phyloP scores from a whole-genome alignment of 2,329 filamentous ascomycete species.

The Colletotrichum tropicale region DNA sequence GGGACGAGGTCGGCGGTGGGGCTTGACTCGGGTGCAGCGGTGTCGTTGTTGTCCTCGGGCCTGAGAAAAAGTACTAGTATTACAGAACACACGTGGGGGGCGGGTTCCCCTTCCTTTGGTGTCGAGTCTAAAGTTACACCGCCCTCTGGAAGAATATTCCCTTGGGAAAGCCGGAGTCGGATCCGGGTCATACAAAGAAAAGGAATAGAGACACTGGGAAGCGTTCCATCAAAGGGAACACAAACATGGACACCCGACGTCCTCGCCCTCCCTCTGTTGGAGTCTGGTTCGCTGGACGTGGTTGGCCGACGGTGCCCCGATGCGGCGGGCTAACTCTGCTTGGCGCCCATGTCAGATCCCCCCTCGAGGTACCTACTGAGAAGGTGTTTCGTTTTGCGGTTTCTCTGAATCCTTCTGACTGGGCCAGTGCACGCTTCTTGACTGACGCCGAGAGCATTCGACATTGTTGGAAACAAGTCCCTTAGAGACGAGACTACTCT shows the following conservation, averaged over 20 bases:
- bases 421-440: background rate
- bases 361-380: background rate
- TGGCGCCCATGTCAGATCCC: constrained; percentile 1
- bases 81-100: background rate
- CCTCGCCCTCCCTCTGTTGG: background rate
- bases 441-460: background rate
- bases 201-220: background rate
- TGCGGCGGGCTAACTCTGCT: background rate
- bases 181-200: background rate
- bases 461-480: background rate
- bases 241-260: background rate
- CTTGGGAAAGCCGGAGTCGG: background rate
- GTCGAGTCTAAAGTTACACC: background rate
- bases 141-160: background rate
- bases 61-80: background rate
- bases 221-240: background rate
- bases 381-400: background rate
- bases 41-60: background rate
- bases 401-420: background rate
- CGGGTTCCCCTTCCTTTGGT: background rate
- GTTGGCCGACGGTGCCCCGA: background rate
- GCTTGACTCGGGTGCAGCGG: background rate
- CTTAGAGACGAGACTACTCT: background rate
- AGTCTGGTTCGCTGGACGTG: background rate
- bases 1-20: background rate